Evolutionary conservation across 2,329 filamentous ascomycete genomes (phyloP).

Genomic region (Botrytis fragariae): DNA sequence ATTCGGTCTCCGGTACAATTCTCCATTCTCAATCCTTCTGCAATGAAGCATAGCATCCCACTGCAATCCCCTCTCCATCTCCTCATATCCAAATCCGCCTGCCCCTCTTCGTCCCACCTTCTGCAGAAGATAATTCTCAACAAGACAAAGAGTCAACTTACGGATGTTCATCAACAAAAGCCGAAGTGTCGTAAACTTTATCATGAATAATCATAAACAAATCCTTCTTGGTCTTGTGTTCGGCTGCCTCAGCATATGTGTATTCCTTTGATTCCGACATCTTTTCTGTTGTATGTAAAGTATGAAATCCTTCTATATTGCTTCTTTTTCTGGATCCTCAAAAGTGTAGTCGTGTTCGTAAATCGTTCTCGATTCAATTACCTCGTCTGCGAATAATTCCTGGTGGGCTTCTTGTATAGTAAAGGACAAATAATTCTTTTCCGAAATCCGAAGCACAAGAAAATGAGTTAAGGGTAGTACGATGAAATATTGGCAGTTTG

Average conservation of each 20-base stretch:
- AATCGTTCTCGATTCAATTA: background rate
- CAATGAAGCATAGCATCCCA: background rate
- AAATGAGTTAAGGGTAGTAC: background rate
- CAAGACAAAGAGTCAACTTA: conserved; percentile 46
- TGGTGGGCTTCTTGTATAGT: background rate
- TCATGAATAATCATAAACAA: conserved; percentile 89
- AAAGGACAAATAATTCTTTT: background rate
- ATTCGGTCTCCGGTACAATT: background rate
- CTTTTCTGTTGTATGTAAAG: conserved; percentile 35
- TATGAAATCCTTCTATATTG: background rate
- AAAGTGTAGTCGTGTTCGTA: conserved; percentile 5
- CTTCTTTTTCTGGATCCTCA: background rate
- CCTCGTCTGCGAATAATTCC: background rate
- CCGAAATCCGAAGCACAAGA: background rate
- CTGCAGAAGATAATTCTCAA: background rate
- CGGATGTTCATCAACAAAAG: conserved; percentile 97
- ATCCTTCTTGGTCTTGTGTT: conserved; percentile 92
- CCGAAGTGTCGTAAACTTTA: conserved; percentile 87
- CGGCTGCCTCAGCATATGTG: conserved; percentile 77
- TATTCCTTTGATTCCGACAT: conserved; percentile 46
- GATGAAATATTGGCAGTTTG: background rate
- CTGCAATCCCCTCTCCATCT: background rate
- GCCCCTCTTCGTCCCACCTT: background rate
- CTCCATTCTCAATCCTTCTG: background rate
- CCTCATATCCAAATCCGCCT: background rate